phyloP scores from a whole-genome alignment of 805 yeast genomes.

The Saccharomyces kudriavzevii region DNA sequence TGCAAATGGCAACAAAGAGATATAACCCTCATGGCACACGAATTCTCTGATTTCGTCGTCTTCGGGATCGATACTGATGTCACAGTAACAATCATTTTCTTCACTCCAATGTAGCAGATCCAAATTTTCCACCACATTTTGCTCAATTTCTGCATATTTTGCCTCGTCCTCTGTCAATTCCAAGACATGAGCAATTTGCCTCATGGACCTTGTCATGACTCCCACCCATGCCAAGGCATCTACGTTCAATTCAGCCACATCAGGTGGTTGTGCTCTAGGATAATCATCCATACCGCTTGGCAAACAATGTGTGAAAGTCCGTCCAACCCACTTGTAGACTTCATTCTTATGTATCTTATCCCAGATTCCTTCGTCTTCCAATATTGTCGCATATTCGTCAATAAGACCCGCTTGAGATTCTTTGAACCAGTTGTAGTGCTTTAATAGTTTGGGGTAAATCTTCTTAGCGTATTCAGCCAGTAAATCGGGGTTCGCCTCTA shows the following conservation, averaged over 20 bases:
- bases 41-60: slow-evolving; percentile 45
- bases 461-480: slow-evolving; percentile 48
- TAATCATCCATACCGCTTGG: slow-evolving; percentile 95
- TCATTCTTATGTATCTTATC: slow-evolving; percentile 44
- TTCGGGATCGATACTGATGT: slow-evolving; percentile 64
- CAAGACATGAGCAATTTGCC: slow-evolving; percentile 56
- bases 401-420: slow-evolving; percentile 68
- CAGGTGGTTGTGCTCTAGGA: slow-evolving; percentile 77
- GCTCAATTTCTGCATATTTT: slow-evolving; percentile 46
- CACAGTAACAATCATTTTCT: slow-evolving; percentile 64
- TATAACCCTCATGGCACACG: slow-evolving; percentile 87
- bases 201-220: slow-evolving; percentile 79
- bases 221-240: slow-evolving; percentile 92
- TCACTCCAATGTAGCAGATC: slow-evolving; percentile 77
- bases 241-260: slow-evolving; percentile 81
- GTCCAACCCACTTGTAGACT: slow-evolving; percentile 88
- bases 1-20: slow-evolving; percentile 77
- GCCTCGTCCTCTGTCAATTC: slow-evolving; percentile 50
- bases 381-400: slow-evolving; percentile 50
- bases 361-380: slow-evolving; percentile 21
- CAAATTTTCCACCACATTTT: slow-evolving; percentile 53
- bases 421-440: slow-evolving; percentile 81
- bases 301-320: slow-evolving; percentile 74
- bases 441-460: slow-evolving; percentile 68
- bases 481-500: slow-evolving; percentile 51